Evolutionary conservation across 2,329 filamentous ascomycete genomes (phyloP).

Genomic region (Colletotrichum gloeosporioides): DNA sequence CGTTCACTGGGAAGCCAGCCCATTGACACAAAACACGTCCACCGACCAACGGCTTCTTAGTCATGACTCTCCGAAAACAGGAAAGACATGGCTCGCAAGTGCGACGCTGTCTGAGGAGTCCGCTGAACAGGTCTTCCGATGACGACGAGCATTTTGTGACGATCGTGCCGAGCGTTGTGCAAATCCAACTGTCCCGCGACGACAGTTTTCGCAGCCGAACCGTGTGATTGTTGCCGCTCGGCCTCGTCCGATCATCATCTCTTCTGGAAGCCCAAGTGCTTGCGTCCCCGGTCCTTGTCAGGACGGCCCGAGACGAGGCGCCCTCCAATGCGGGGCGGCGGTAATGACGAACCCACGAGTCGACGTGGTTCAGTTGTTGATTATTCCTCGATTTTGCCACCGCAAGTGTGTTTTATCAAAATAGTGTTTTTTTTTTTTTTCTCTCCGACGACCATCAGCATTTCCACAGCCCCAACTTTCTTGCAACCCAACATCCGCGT

Average conservation of each 20-base stretch:
- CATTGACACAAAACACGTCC: neutral
- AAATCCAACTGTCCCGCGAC: neutral
- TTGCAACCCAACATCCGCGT: neutral
- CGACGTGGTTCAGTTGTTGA: neutral
- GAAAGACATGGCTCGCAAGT: neutral
- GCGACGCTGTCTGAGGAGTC: neutral
- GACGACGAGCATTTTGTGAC: neutral
- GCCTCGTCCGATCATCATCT: neutral
- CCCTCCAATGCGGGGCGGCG: neutral
- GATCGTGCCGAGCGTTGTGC: neutral
- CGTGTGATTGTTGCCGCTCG: neutral
- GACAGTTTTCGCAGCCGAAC: neutral
- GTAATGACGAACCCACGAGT: neutral
- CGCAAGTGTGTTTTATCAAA: neutral
- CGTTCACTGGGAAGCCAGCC: neutral
- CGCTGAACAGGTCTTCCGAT: neutral
- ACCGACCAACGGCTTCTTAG: neutral
- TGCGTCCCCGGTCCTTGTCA: conserved; percentile 13
- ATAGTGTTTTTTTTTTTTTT: neutral
- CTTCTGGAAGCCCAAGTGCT: neutral
- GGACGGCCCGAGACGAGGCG: conserved; percentile 15
- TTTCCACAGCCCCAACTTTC: neutral
- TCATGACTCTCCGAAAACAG: neutral
- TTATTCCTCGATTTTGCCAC: neutral
- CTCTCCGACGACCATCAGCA: neutral